A percentile compares a stretch with the other conserved stretches of the same genome.
phyloP scores from a whole-genome alignment of 1,139 yeast genomes.

The Hanseniaspora uvarum region DNA sequence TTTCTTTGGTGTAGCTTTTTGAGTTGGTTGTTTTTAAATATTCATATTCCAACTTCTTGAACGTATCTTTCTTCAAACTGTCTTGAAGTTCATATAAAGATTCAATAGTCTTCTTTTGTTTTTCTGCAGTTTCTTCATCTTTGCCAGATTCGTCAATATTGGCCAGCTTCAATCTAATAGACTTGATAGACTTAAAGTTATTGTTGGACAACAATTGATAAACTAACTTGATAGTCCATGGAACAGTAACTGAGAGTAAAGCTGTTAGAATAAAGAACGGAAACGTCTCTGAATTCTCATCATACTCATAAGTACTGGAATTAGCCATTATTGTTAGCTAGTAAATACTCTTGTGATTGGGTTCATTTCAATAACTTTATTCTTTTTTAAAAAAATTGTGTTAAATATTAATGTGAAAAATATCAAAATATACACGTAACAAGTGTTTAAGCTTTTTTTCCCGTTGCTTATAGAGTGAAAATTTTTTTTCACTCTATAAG shows the following conservation, averaged over 20 bases:
- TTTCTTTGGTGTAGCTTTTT: constrained; percentile 39
- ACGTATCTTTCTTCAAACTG: constrained; percentile 19
- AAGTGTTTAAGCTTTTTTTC: not conserved
- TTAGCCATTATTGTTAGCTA: not conserved
- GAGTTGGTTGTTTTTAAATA: constrained; percentile 27
- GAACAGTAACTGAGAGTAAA: constrained; percentile 54
- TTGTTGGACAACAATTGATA: constrained; percentile 21
- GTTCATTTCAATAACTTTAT: too few species aligned
- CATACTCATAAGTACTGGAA: constrained; percentile 49
- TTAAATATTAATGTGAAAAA: too few species aligned
- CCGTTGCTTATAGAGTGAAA: not conserved
- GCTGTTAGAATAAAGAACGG: constrained; percentile 82
- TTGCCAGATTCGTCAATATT: not conserved
- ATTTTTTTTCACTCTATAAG: not conserved
- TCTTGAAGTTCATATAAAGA: constrained; percentile 19
- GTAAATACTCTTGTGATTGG: not conserved
- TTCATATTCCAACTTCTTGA: constrained; percentile 23
- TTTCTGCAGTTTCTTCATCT: not conserved
- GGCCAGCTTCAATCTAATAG: constrained; percentile 5
- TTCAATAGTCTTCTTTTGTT: constrained; percentile 8
- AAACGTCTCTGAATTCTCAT: constrained; percentile 90
- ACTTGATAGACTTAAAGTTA: constrained; percentile 16
- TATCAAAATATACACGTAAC: not conserved
- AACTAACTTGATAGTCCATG: constrained; percentile 47
- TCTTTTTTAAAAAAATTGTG: not conserved